Base-by-base conservation (phyloP, 352 stramenopile species). In the Saprolegnia parasitica region DNA sequence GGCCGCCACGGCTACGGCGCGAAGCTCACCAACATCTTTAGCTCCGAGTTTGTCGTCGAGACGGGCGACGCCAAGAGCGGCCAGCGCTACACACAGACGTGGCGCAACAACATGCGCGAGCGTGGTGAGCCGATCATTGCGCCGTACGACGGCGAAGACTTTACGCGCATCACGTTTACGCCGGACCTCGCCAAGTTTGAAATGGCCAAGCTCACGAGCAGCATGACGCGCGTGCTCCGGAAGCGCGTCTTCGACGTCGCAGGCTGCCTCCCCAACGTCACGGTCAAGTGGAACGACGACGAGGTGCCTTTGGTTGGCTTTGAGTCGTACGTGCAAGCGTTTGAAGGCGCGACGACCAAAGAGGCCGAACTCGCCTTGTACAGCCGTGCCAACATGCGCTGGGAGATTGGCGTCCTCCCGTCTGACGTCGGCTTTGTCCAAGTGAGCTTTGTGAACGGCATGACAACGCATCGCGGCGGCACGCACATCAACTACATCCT, bases 11-110 rank as follows among this genome's bases (percentile, higher is more conserved):
- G 95, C 58, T 98, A 98, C 75, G 95, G 95, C 16, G 95, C 94
- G 29, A 98, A 99, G 77, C 82, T 99, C 32, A 98, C 98, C 23
- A 99, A 99, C 78, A 99, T 99, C 74, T 99, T 99, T 78, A 99
- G 92, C 66, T 97, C 77, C 5, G 81, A 99, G 73, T 99, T 99
- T 79, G 84, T 96, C 23, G 95, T 99, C 18, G 97, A 99, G 78
- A 99, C 97, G 49, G 84, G 94, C 4, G 98, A 99, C 77, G 79
- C 87, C 9, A 81, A 82, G 5, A 70, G 78, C 13, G 93, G 95
- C 0, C 71, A 91, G 71, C 74, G 72, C 50, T 95, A 95, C 76
- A 88, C 82, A 55, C 96, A 99, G 79, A 81, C 91, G 4, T 99
- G 97, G 80, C 78, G 82, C 40, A 90, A 99, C 76, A 99, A 99